Evolutionary conservation across 768 basidiomycete species (phyloP).

Genomic region (Tulasnella sp.): DNA sequence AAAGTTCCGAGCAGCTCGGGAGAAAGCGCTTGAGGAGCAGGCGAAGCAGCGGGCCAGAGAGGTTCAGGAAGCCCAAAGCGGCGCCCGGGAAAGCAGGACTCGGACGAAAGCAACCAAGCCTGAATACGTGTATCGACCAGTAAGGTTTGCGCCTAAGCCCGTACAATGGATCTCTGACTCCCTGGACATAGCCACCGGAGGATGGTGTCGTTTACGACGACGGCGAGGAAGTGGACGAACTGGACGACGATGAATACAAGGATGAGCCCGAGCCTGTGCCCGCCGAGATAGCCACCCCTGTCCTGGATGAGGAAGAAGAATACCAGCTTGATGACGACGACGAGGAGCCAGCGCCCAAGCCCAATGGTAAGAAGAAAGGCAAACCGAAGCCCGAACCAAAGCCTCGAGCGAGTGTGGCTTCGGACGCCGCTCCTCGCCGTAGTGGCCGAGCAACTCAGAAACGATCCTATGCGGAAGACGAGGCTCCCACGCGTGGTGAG

Average conservation of each 20-base stretch:
- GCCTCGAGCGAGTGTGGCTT: conserved; percentile 38
- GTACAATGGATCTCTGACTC: conserved; percentile 20
- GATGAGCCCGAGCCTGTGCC: conserved; percentile 34
- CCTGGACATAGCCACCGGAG: conserved; percentile 40
- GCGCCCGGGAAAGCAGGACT: conserved; percentile 74
- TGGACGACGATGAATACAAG: conserved; percentile 54
- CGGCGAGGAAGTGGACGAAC: conserved; percentile 62
- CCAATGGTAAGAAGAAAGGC: conserved; percentile 60
- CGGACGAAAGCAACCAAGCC: conserved; percentile 66
- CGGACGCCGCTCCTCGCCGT: not conserved
- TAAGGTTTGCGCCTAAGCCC: not conserved
- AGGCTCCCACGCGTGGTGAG: not conserved
- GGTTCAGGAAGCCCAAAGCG: conserved; percentile 60
- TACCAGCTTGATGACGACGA: conserved; percentile 38
- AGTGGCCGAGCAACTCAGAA: conserved; percentile 19
- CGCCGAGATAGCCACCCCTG: not conserved
- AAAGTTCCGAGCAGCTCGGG: conserved; percentile 43
- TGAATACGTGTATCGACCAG: conserved; percentile 65
- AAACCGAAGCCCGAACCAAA: conserved; percentile 46
- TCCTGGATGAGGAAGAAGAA: conserved; percentile 37
- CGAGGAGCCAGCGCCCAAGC: conserved; percentile 38
- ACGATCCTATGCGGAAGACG: not conserved
- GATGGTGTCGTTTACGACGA: conserved; percentile 65
- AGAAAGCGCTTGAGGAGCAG: conserved; percentile 15
- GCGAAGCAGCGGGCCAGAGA: conserved; percentile 38